Evolutionary conservation across 768 basidiomycete genomes (phyloP), one percentile per base, ranked within the genome.

Genomic region (Fibroporia radiculosa): DNA sequence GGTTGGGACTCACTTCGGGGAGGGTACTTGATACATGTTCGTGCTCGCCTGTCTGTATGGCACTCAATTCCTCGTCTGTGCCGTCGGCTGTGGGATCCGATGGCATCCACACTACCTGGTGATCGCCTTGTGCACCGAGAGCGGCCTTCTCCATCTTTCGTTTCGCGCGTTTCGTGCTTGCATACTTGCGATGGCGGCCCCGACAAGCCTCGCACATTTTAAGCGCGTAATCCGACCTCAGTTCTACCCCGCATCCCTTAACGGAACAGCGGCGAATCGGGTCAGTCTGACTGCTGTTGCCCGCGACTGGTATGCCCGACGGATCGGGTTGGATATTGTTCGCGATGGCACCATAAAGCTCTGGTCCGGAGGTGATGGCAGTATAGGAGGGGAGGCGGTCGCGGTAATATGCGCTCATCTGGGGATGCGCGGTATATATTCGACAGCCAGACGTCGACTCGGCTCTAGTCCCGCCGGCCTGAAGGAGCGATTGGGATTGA

Each of bases 171-270:
- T 77, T 77, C 3, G 75, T 73, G 27, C 56, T 69, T 8, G 73
- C 74, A 39, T 79, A 77, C 4, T 67, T 57, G 22, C 75, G 68
- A 54, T 78, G 75, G 14, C 71, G 66, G 28, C 66, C 65, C 19
- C 76, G 65, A 60, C 75, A 78, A 1, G 49, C 51, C 18, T 73
- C 69, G 64, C 75, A 79, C 76, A 78, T 77, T 59, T 71, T 76
- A 56, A 62, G 67, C 3, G 51, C 35, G 16, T 62, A 60, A 5
- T 57, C 57, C 5, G 44, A 39, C n/a, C 59, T 51, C 19, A 73
- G 48, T 3, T 52, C 38, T 18, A 62, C 59, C 13, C 51, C 48
- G 56, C 75, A 78, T 29, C 70, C 70, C 44, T 70, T 66, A 25
- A 76, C 70, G 6, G 72, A 69, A 48, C 74, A 75, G 20, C 25